A percentile compares a stretch with the other conserved stretches of the same genome.
Evolutionary conservation across 2,329 filamentous ascomycete species (phyloP).

Genomic region (Xylaria digitata): DNA sequence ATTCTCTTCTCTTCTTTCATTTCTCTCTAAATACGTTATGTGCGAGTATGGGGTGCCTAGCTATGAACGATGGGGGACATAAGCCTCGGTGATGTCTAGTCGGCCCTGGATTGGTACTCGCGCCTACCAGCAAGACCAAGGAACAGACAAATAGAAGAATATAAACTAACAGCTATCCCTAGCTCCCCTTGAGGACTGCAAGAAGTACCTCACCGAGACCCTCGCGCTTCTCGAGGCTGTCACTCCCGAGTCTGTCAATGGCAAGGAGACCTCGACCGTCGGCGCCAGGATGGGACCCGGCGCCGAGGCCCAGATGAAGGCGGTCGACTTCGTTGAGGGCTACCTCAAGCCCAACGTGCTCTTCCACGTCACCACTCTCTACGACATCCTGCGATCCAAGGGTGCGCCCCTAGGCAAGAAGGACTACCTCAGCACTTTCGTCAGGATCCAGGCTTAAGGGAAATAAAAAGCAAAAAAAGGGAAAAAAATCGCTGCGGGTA

Average conservation of each 20-base stretch:
- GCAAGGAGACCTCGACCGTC: constrained; percentile 46
- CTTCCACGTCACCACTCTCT: constrained; percentile 71
- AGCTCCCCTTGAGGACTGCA: constrained; percentile 50
- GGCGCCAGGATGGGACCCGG: constrained; percentile 21
- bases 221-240: constrained; percentile 46
- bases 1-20: not conserved
- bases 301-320: constrained; percentile 44
- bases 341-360: constrained; percentile 70
- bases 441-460: constrained; percentile 36
- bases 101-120: not conserved
- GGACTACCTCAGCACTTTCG: constrained; percentile 58
- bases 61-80: not conserved
- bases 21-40: not conserved
- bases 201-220: constrained; percentile 50
- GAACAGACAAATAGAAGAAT: not conserved
- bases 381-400: constrained; percentile 69
- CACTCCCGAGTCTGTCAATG: constrained; percentile 50
- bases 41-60: not conserved
- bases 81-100: too few species aligned
- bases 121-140: too few species aligned
- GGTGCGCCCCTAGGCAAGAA: constrained; percentile 71
- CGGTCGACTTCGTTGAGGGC: constrained; percentile 57
- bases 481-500: not conserved
- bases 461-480: not conserved
- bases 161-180: constrained; percentile 9